Percentiles rank a stretch among this genome's conserved stretches.
phyloP scores from a whole-genome alignment of 2,329 filamentous ascomycete species.

The Lachnellula hyalina region DNA sequence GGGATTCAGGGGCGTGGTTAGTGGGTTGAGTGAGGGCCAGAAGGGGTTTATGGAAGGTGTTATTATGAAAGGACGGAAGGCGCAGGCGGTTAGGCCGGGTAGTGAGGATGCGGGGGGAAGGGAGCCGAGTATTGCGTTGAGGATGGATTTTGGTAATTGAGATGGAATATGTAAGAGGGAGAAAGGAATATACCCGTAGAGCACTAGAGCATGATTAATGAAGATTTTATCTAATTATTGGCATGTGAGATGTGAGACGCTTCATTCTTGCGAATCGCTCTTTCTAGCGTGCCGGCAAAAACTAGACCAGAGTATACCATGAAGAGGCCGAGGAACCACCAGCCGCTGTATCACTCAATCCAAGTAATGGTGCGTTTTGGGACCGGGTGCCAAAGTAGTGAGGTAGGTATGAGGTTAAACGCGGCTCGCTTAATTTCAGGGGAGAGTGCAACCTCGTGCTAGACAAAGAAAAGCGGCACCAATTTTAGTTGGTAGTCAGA shows the following conservation, averaged over 20 bases:
- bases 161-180: background rate
- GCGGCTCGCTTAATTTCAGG: too few relatives aligned
- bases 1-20: conserved; percentile 70
- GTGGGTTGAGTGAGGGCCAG: conserved; percentile 63
- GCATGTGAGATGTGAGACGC: background rate
- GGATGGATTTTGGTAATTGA: conserved; percentile 78
- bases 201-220: background rate
- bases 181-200: background rate
- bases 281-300: background rate
- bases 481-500: too few relatives aligned
- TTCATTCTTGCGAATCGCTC: background rate
- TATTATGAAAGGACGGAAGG: conserved; percentile 57
- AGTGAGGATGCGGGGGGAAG: conserved; percentile 42
- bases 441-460: too few relatives aligned
- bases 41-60: conserved; percentile 77
- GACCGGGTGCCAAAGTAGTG: background rate
- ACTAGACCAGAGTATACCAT: background rate
- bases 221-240: background rate
- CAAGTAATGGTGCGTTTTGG: background rate
- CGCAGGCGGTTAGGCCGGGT: conserved; percentile 34
- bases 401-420: too few relatives aligned
- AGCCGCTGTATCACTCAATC: too few relatives aligned
- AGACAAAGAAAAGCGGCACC: too few relatives aligned
- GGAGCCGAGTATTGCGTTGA: conserved; percentile 82
- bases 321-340: background rate